Percentiles rank a stretch among this genome's conserved stretches.
Evolutionary conservation across 331 rosid genomes (phyloP).

Genomic region (Pyracantha coccinea): DNA sequence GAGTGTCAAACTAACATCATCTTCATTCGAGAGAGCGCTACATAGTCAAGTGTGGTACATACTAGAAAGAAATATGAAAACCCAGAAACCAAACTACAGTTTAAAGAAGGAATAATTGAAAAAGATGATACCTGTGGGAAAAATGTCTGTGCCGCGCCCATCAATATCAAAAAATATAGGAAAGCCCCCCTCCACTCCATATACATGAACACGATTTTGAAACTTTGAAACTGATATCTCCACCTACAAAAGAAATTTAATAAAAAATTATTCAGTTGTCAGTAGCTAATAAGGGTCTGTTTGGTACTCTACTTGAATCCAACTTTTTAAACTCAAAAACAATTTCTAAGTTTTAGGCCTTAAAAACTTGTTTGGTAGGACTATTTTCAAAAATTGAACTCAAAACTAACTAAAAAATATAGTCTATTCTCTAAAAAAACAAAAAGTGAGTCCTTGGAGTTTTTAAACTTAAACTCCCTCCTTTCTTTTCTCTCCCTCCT

Average conservation of each 20-base stretch:
- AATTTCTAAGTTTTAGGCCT: no score
- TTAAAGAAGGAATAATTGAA: neutral
- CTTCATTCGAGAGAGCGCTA: neutral
- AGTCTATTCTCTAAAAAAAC: no score
- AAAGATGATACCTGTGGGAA: slow-evolving; percentile 62
- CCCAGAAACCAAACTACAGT: neutral
- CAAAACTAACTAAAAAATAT: no score
- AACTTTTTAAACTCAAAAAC: no score
- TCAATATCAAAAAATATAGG: slow-evolving; percentile 79
- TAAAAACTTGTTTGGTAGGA: no score
- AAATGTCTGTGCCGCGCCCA: slow-evolving; percentile 77
- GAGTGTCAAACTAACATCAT: neutral
- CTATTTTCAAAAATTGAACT: no score
- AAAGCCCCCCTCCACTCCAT: slow-evolving; percentile 65
- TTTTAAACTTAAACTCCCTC: no score
- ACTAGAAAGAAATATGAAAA: neutral
- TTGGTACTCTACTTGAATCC: no score
- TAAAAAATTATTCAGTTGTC: neutral
- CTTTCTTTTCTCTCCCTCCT: no score
- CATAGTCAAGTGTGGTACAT: neutral
- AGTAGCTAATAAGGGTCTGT: neutral
- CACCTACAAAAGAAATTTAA: slow-evolving; percentile 25
- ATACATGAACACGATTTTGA: slow-evolving; percentile 80
- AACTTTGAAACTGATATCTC: slow-evolving; percentile 69
- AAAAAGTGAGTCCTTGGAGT: no score